Conservation (phyloP, 495 filamentous ascomycete species). For the Neurospora africana region DNA sequence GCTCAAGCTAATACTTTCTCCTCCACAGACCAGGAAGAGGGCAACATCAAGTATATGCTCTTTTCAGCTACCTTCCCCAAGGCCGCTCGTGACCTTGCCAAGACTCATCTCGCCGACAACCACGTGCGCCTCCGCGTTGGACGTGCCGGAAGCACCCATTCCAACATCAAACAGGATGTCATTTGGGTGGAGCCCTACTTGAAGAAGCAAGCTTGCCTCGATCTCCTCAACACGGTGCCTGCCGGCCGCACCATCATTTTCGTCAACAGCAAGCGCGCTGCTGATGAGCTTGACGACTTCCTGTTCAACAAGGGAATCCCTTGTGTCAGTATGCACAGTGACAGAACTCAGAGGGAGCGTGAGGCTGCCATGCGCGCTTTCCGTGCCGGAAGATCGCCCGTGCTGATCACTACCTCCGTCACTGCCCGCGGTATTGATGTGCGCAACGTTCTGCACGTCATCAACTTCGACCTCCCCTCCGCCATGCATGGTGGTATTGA, state of each 20-base stretch:
- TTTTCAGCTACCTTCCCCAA: conserved; percentile 92
- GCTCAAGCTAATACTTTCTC: conserved; percentile 10
- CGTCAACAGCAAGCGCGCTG: conserved; percentile 65
- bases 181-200: conserved; percentile 46
- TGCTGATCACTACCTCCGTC: conserved; percentile 78
- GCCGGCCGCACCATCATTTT: conserved; percentile 85
- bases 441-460: conserved; percentile 72
- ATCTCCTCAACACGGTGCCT: conserved; percentile 55
- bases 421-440: conserved; percentile 88
- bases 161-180: conserved; percentile 70
- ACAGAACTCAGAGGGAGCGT: conserved; percentile 82
- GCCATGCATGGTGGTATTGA: conserved; percentile 69
- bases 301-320: conserved; percentile 71
- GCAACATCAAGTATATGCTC: conserved; percentile 73
- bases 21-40: conserved; percentile 60
- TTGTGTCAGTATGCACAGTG: conserved; percentile 73
- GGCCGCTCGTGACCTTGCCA: conserved; percentile 61
- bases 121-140: conserved; percentile 75
- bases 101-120: conserved; percentile 56
- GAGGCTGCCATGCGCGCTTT: conserved; percentile 90
- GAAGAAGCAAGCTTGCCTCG: conserved; percentile 63
- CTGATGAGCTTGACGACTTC: conserved; percentile 78
- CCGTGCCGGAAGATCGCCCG: conserved; percentile 57
- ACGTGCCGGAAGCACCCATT: conserved; percentile 67
- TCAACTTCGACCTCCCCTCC: conserved; percentile 83